Base-by-base conservation (phyloP, 2,329 filamentous ascomycete species). In the Epichloe glyceriae region DNA sequence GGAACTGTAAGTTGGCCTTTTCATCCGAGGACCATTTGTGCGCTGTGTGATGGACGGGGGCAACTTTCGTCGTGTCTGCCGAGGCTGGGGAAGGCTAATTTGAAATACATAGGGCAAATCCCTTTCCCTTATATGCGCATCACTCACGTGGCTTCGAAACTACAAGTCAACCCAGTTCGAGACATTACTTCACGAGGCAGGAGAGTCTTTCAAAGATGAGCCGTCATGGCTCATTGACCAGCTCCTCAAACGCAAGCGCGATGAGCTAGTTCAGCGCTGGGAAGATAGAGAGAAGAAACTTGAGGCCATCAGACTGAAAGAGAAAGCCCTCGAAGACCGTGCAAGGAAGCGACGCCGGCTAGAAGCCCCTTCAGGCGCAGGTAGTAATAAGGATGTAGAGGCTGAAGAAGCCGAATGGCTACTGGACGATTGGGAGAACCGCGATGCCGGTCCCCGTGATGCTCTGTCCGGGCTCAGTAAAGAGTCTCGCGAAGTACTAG, bases 81-180 rank as follows among this genome's bases (percentile, higher is more conserved):
- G 3, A n/a, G 34, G 2, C 20, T 26, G 22, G 15, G n/a, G 26
- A 20, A 26, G 14, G 10, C 47, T 46, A 41, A 45, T 50, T 5
- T 2, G n/a, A 14, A 1, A 15, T 10, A 22, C 34, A 34, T 5
- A 86, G 74, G 90, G 90, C 43, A 96, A 96, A 75, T 95, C 90
- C 1, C 69, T 96, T 43, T 95, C 90, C 56, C 74, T 96, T 30
- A 93, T 96, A 55, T 96, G 90, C 63, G 86, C 85, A 40, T 83
- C 89, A 5, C 67, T 96, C 60, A 95, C 89, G 3, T 96, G 90
- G 90, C 73, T 96, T n/a, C 83, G 90, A 46, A 79, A 87, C 51
- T 79, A 90, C 67, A 91, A 94, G 64, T 81, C 67, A 64, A 72
- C 60, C 58, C 64, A 54, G 67, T 84, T 72, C 66, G 85, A 72